Base-by-base conservation (phyloP, 306 rosid species). In the Vicia faba region DNA sequence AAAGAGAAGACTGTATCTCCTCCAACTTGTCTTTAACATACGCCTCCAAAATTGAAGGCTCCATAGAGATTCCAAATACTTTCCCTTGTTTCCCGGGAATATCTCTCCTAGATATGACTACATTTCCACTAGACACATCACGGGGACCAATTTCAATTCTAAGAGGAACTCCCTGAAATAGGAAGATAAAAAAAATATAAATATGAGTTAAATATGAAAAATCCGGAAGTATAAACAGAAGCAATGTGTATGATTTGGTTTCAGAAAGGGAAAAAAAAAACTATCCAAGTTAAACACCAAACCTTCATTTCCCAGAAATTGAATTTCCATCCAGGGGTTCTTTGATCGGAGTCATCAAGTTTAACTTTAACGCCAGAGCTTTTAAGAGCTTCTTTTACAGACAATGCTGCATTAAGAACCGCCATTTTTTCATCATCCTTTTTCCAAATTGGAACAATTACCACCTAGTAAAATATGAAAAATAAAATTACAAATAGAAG, bases 301-400 rank as follows among this genome's bases (percentile, higher is more conserved):
- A 93, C 97, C 97, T 93, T 90, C 97, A 93, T 93, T 82, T 93
- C 99, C 99, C 97, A 93, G 87, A 86, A 93, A 84, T 90, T 93
- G 82, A 88, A 93, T 81, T 93, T 93, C 99, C 99, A 93, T 50
- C 98, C 98, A 7, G 97, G 97, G 65, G 98, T 93, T 85, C 87
- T 86, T 77, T 84, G 96, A 63, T 88, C 96, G 4, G 96, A 71
- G 71, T 88, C 95, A 74, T 93, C 97, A 71, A 89, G 87, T 84
- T 88, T 90, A 79, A 88, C 89, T 75, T 48, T 90, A 71, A 90
- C 49, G 33, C 96, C 90, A 18, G 96, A 75, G 74, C 39, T 60
- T 1, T 80, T 88, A 60, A 93, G 90, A 57, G 73, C 60, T 43
- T 73, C 84, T 67, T 78, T 88, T 56, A 88, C 86, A 26, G 95